Evolutionary conservation across 2,329 filamentous ascomycete species (phyloP).

Genomic region (Venturia carpophila): DNA sequence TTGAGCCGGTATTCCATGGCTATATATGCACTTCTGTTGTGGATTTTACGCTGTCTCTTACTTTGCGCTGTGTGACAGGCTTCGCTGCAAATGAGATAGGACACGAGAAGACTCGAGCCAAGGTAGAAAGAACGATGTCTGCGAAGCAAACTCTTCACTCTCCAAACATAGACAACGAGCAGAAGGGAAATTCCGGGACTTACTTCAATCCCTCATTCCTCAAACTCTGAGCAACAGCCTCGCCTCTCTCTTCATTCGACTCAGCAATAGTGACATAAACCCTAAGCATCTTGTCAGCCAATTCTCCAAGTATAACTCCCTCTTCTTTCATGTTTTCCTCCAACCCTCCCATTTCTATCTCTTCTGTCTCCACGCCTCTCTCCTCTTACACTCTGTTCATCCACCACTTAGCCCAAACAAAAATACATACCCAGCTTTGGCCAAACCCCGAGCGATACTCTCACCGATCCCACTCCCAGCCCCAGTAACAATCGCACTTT

Average conservation of each 20-base stretch:
- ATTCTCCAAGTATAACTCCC: not conserved
- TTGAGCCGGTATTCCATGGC: too few relatives aligned
- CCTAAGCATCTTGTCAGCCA: conserved; percentile 14
- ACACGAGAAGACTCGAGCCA: too few relatives aligned
- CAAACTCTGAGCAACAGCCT: conserved; percentile 9
- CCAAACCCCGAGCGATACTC: conserved; percentile 23
- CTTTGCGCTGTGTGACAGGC: too few relatives aligned
- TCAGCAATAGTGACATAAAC: conserved; percentile 27
- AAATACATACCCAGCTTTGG: conserved; percentile 23
- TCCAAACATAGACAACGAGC: not conserved
- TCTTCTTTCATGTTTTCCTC: not conserved
- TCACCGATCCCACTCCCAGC: conserved; percentile 25
- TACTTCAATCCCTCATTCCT: conserved; percentile 4
- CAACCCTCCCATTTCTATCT: not conserved
- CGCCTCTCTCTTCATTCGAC: conserved; percentile 20
- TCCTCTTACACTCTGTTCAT: not conserved
- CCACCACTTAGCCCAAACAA: not conserved
- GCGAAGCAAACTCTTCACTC: not conserved
- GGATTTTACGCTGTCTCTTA: too few relatives aligned
- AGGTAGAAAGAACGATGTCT: too few relatives aligned
- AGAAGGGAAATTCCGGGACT: not conserved
- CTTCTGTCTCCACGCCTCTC: not conserved
- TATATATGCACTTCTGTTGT: too few relatives aligned
- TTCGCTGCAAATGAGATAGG: too few relatives aligned
- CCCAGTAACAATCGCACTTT: conserved; percentile 25